Evolutionary conservation across 345 rosid genomes (phyloP).

Genomic region (Trapa incisa): DNA sequence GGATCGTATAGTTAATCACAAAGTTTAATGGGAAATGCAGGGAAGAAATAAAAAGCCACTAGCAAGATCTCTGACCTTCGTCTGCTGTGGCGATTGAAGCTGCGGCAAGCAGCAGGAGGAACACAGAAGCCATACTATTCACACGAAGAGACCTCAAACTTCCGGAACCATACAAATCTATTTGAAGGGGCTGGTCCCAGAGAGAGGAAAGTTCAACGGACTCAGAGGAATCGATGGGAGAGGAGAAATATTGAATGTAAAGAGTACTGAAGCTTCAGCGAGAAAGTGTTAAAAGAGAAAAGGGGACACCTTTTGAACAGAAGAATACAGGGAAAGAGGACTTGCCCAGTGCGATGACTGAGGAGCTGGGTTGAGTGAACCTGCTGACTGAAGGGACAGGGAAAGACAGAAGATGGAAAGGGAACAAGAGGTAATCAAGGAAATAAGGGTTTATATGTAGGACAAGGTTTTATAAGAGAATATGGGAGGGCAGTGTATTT

Average conservation of each 20-base stretch:
- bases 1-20: background rate
- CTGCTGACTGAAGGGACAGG: background rate
- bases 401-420: background rate
- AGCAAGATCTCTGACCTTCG: slow-evolving; percentile 20
- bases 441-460: background rate
- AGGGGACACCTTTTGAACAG: background rate
- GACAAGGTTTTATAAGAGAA: background rate
- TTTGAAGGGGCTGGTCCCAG: slow-evolving; percentile 8
- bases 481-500: background rate
- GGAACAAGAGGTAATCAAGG: background rate
- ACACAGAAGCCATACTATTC: slow-evolving; percentile 18
- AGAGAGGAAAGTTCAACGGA: background rate
- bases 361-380: background rate
- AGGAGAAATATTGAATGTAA: slow-evolving; percentile 5
- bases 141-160: slow-evolving; percentile 7
- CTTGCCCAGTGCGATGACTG: background rate
- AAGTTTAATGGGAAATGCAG: background rate
- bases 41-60: background rate
- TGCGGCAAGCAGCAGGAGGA: slow-evolving; percentile 16
- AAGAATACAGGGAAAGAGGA: background rate
- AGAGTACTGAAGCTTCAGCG: background rate
- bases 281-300: background rate
- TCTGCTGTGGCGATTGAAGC: slow-evolving; percentile 26
- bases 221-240: slow-evolving; percentile 1
- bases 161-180: slow-evolving; percentile 19